These are phyloP conservation scores for Asterionellopsis glacialis DNA, from an alignment of 108 stramenopile species.

Conservation along the genomic window DNA sequence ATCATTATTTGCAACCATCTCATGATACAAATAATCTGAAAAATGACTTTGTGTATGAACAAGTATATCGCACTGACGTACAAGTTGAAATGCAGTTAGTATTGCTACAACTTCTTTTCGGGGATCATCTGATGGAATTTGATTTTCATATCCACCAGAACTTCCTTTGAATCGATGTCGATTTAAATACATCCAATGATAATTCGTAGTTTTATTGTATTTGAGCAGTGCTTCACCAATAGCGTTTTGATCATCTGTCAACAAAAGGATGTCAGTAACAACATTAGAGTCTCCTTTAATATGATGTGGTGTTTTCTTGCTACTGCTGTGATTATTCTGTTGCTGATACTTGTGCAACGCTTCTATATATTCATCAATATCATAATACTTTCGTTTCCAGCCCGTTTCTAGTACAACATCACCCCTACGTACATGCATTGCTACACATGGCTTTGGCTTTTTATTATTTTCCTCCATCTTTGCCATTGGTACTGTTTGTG, in stretches of 20 bases:
- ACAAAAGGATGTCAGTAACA: constrained; percentile 12
- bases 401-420: constrained; percentile 18
- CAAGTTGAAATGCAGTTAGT: constrained; percentile 7
- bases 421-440: constrained; percentile 17
- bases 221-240: constrained; percentile 25
- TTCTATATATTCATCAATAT: constrained; percentile 14
- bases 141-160: constrained; percentile 34
- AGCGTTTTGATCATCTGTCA: constrained; percentile 41
- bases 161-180: constrained; percentile 17
- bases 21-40: neutral
- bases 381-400: neutral
- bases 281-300: no score
- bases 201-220: constrained; percentile 4
- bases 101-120: constrained; percentile 15
- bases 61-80: constrained; percentile 10
- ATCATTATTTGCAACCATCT: neutral
- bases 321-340: no score
- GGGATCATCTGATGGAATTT: constrained; percentile 20
- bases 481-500: neutral
- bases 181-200: constrained; percentile 31
- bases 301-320: no score
- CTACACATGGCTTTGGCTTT: constrained; percentile 2
- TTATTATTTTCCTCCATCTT: neutral
- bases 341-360: constrained; percentile 1
- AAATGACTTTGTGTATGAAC: constrained; percentile 4